phyloP scores from a whole-genome alignment of 2,329 filamentous ascomycete genomes.

The Ambrosiella beaveri region DNA sequence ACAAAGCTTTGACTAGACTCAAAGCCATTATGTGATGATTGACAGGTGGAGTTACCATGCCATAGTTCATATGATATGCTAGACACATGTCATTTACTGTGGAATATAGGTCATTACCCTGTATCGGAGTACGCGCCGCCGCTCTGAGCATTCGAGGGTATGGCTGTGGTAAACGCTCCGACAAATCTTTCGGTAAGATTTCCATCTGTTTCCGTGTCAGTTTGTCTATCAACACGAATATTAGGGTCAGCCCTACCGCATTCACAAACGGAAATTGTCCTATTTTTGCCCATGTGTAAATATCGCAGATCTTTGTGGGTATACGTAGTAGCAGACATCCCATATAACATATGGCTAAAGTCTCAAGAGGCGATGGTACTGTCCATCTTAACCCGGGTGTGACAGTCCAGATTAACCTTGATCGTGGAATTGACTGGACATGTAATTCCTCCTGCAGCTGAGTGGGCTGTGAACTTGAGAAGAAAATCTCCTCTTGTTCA shows the following conservation, averaged over 20 bases:
- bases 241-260: slow-evolving; percentile 31
- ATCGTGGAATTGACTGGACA: slow-evolving; percentile 17
- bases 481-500: slow-evolving; percentile 8
- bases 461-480: slow-evolving; percentile 22
- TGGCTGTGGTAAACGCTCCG: slow-evolving; percentile 40
- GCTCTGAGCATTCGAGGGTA: slow-evolving; percentile 45
- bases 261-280: slow-evolving; percentile 56
- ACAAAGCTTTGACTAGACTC: slow-evolving; percentile 51
- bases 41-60: slow-evolving; percentile 52
- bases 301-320: slow-evolving; percentile 57
- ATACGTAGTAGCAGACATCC: slow-evolving; percentile 58
- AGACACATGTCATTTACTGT: slow-evolving; percentile 43
- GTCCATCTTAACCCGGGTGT: slow-evolving; percentile 31
- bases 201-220: slow-evolving; percentile 21
- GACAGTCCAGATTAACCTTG: slow-evolving; percentile 26
- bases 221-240: slow-evolving; percentile 20
- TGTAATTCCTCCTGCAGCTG: slow-evolving; percentile 14
- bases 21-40: slow-evolving; percentile 54
- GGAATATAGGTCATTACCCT: slow-evolving; percentile 44
- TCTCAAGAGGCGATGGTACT: slow-evolving; percentile 54
- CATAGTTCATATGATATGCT: slow-evolving; percentile 50
- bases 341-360: slow-evolving; percentile 63
- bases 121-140: slow-evolving; percentile 23
- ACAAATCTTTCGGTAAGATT: slow-evolving; percentile 45
- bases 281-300: slow-evolving; percentile 48